Evolutionary conservation across 805 yeast species (phyloP).

Genomic region (Ascoidea rubescens): DNA sequence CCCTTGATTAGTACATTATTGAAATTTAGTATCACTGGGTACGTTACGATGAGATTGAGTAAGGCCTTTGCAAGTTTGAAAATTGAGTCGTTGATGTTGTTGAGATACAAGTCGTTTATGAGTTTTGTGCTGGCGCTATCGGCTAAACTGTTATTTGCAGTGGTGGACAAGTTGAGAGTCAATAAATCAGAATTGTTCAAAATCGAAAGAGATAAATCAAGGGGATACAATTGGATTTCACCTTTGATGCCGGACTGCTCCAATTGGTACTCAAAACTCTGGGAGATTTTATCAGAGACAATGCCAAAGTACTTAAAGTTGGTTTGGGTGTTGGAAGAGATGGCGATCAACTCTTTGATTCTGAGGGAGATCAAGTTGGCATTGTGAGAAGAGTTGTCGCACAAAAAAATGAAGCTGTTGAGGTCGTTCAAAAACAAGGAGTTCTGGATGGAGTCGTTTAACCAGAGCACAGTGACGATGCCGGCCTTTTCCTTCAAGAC

Average conservation of each 20-base stretch:
- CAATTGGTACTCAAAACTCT: conserved; percentile 20
- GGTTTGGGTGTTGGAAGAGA: conserved; percentile 1
- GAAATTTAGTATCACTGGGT: conserved; percentile 28
- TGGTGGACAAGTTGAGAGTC: conserved; percentile 25
- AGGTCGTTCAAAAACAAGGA: neutral
- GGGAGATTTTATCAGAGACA: conserved; percentile 24
- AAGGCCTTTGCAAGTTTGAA: conserved; percentile 35
- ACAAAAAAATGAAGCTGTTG: conserved; percentile 14
- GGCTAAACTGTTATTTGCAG: conserved; percentile 6
- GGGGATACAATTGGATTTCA: conserved; percentile 14
- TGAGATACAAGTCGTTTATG: conserved; percentile 27
- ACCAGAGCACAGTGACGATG: conserved; percentile 35
- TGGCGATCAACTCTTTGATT: conserved; percentile 10
- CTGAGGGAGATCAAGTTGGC: conserved; percentile 9
- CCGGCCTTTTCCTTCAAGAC: conserved; percentile 34
- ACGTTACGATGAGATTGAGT: conserved; percentile 27
- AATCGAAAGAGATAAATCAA: conserved; percentile 28
- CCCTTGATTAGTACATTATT: conserved; percentile 53
- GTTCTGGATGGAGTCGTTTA: conserved; percentile 15
- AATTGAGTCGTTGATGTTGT: conserved; percentile 30
- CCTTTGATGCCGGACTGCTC: conserved; percentile 14
- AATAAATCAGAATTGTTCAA: conserved; percentile 27
- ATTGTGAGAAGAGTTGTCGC: conserved; percentile 13
- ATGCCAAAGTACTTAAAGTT: conserved; percentile 12
- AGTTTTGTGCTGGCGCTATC: conserved; percentile 15